Percentiles rank a stretch among this genome's conserved stretches.
Evolutionary conservation across 805 yeast genomes (phyloP).

Genomic region (Teunomyces pallodes): DNA sequence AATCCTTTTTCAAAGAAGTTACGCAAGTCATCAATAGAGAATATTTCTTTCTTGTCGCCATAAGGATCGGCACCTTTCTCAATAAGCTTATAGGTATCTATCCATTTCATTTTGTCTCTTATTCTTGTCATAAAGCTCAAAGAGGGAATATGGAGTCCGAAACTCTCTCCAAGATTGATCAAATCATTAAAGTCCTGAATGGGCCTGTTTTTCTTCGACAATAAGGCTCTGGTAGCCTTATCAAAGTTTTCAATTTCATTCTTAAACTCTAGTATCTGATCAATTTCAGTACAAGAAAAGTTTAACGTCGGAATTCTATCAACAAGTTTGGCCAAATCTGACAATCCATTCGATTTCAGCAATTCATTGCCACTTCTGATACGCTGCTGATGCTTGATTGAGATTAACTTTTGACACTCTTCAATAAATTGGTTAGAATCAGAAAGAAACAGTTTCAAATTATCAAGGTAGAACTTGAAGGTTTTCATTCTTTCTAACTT

Average conservation of each 20-base stretch:
- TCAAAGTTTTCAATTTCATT: slow-evolving; percentile 53
- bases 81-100: slow-evolving; percentile 28
- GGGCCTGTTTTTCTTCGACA: slow-evolving; percentile 31
- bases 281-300: slow-evolving; percentile 57
- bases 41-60: slow-evolving; percentile 33
- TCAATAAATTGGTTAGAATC: slow-evolving; percentile 52
- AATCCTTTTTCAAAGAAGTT: slow-evolving; percentile 28
- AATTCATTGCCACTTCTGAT: slow-evolving; percentile 34
- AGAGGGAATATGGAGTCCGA: slow-evolving; percentile 56
- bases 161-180: slow-evolving; percentile 55
- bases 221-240: slow-evolving; percentile 38
- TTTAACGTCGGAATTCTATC: slow-evolving; percentile 48
- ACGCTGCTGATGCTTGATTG: slow-evolving; percentile 51
- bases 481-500: slow-evolving; percentile 13
- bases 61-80: slow-evolving; percentile 41
- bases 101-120: slow-evolving; percentile 36
- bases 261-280: slow-evolving; percentile 53
- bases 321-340: slow-evolving; percentile 38
- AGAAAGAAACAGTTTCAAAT: slow-evolving; percentile 41
- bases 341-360: slow-evolving; percentile 16
- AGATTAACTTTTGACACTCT: slow-evolving; percentile 51
- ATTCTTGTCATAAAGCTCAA: slow-evolving; percentile 34
- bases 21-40: slow-evolving; percentile 28
- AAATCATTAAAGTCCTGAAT: slow-evolving; percentile 50
- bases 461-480: slow-evolving; percentile 21